Evolutionary conservation across 2,329 filamentous ascomycete genomes (phyloP).

Genomic region (Bipolaris bicolor): DNA sequence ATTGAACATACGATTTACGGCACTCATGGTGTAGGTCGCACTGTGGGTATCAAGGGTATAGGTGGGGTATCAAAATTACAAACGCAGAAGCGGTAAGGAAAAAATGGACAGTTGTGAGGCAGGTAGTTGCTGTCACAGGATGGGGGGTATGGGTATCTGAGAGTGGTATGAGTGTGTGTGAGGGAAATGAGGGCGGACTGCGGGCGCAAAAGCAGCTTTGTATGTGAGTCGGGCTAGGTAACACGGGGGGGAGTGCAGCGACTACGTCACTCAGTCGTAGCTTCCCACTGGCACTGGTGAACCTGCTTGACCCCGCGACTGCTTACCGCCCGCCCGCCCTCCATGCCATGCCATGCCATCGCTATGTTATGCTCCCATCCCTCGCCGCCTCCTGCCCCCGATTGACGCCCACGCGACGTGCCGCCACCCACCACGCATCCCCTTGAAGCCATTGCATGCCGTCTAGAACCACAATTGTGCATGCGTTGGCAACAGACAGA

Average conservation of each 20-base stretch:
- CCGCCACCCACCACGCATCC: conserved; percentile 1
- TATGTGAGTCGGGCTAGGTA: conserved; percentile 23
- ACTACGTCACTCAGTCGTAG: conserved; percentile 22
- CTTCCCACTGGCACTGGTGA: conserved; percentile 7
- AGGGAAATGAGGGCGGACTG: conserved; percentile 9
- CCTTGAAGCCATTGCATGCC: not conserved
- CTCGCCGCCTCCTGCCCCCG: not conserved
- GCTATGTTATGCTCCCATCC: no score
- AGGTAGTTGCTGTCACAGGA: not conserved
- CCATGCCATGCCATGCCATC: not conserved
- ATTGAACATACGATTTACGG: conserved; percentile 34
- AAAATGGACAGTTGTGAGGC: conserved; percentile 24
- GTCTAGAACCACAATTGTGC: conserved; percentile 3
- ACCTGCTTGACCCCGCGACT: conserved; percentile 14
- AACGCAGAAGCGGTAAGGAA: conserved; percentile 22
- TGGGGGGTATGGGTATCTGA: conserved; percentile 10
- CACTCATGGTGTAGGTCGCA: conserved; percentile 32
- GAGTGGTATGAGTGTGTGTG: conserved; percentile 5
- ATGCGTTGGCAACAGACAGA: not conserved
- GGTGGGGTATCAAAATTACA: conserved; percentile 39
- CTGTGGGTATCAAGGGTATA: conserved; percentile 32
- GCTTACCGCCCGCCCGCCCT: not conserved
- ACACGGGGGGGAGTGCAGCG: conserved; percentile 21
- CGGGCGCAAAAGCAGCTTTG: conserved; percentile 25
- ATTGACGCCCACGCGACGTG: not conserved